Percentiles rank a stretch among this genome's conserved stretches.
Conservation (phyloP, 108 stramenopile species). For the Nitzschia sp. region DNA sequence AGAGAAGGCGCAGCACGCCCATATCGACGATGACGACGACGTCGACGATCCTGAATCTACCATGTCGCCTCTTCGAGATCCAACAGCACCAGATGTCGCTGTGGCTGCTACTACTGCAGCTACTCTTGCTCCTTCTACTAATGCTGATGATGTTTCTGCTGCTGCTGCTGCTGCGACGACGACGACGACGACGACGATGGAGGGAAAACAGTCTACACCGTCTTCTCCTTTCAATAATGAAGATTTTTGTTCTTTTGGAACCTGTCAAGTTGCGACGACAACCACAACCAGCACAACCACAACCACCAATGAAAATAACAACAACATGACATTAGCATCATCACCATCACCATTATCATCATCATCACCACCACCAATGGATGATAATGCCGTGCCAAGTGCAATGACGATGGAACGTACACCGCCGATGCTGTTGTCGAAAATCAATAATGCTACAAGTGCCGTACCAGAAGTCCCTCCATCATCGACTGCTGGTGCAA, state of each 20-base stretch:
- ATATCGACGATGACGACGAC: not conserved
- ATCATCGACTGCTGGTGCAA: too few relatives aligned
- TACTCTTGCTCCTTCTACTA: not conserved
- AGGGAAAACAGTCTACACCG: not conserved
- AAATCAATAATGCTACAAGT: too few relatives aligned
- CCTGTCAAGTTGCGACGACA: not conserved
- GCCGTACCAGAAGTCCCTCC: too few relatives aligned
- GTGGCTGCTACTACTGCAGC: not conserved
- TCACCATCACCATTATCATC: too few relatives aligned
- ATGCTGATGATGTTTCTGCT: not conserved
- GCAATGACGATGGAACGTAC: too few relatives aligned
- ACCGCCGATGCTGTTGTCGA: too few relatives aligned
- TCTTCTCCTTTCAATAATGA: too few relatives aligned
- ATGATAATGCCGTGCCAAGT: too few relatives aligned
- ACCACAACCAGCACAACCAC: not conserved
- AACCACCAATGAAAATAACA: not conserved
- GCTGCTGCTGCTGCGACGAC: not conserved
- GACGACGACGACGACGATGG: too few relatives aligned
- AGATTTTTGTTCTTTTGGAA: too few relatives aligned
- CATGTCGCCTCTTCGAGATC: not conserved
- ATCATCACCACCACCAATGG: too few relatives aligned
- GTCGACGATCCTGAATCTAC: slow-evolving; percentile 28
- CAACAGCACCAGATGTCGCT: not conserved
- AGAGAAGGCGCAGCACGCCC: not conserved
- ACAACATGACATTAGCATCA: not conserved